Base-by-base conservation (phyloP, 768 basidiomycete genomes). In the Lentinula sp. region DNA sequence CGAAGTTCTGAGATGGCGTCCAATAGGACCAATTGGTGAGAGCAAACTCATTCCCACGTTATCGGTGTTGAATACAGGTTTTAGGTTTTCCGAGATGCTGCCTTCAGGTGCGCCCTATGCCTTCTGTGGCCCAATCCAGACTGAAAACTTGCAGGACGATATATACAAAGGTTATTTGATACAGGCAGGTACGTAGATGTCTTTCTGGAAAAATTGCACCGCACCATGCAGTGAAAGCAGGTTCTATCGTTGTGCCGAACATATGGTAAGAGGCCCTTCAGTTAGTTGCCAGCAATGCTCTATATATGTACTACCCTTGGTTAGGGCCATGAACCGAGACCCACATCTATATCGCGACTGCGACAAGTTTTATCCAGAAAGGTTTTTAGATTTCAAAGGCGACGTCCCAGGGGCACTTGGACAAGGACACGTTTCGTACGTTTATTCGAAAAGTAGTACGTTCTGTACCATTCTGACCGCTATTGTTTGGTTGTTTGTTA, bases 301-400 rank as follows among this genome's bases (percentile, higher is more conserved):
- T 28, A 28, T 28, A 28, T 28, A 28, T 28, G 32, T 50, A 20
- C 20, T 32, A 10, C 35, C 45, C 23, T 15, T 35, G 9, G 32
- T n/a, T 35, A 61, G 66, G 63, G 65, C 63, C 15, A 64, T 72
- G 63, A 69, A 72, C 62, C 63, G 61, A 13, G 69, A 72, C 51
- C 52, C 62, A 9, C 62, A 50, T 3, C 33, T 67, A 0, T 70
- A 66, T 55, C 62, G 63, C 1, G 71, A 72, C 33, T 66, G 57
- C 18, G 43, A 61, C 23, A 41, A 18, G 20, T 72, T 72, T 60
- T 35, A 62, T 36, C 71, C 71, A 6, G 59, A 57, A 39, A 45
- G 66, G 5, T 63, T 56, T 36, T 53, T 64, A 5, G 61, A 66
- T 60, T 28, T 62, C 61, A n/a, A 66, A 56, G 54, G 23, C 41